These are phyloP conservation scores for Cucurbita pepo DNA, from an alignment of 306 rosid genomes.

Conservation along the genomic window DNA sequence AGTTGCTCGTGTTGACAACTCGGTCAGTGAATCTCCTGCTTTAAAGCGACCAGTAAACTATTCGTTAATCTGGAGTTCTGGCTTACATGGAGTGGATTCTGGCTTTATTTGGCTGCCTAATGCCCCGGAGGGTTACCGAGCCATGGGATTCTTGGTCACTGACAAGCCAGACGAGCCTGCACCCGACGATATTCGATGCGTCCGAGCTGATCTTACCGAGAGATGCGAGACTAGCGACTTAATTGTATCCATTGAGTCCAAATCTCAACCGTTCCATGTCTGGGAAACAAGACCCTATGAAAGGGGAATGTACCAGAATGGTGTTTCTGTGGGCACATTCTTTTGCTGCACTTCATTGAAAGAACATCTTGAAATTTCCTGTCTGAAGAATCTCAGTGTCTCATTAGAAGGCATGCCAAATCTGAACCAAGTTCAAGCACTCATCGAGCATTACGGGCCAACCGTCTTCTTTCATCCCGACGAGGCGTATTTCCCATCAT, in stretches of 20 bases:
- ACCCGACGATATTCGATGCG: constrained; percentile 49
- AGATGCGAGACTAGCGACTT: constrained; percentile 41
- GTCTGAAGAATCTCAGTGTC: constrained; percentile 32
- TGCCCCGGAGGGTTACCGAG: constrained; percentile 66
- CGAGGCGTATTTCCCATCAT: constrained; percentile 42
- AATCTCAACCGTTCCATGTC: constrained; percentile 26
- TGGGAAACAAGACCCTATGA: constrained; percentile 56
- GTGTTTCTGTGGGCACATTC: constrained; percentile 76
- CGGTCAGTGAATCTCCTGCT: constrained; percentile 24
- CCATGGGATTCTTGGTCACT: constrained; percentile 65
- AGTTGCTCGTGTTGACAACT: background rate
- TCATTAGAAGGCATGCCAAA: constrained; percentile 38
- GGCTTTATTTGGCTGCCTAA: constrained; percentile 83
- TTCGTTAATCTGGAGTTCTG: constrained; percentile 55
- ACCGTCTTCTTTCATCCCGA: constrained; percentile 55
- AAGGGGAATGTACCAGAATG: constrained; percentile 50
- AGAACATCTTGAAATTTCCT: constrained; percentile 20
- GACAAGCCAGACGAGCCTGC: constrained; percentile 36
- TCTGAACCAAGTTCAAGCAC: constrained; percentile 36
- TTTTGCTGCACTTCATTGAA: constrained; percentile 31
- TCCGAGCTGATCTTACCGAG: constrained; percentile 72
- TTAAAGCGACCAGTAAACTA: constrained; percentile 41
- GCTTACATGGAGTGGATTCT: constrained; percentile 29
- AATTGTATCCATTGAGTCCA: constrained; percentile 28
- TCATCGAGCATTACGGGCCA: constrained; percentile 43